A percentile compares a stretch with the other conserved stretches of the same genome.
Conservation (phyloP, 2,329 filamentous ascomycete species). For the Diaporthe ilicicola region DNA sequence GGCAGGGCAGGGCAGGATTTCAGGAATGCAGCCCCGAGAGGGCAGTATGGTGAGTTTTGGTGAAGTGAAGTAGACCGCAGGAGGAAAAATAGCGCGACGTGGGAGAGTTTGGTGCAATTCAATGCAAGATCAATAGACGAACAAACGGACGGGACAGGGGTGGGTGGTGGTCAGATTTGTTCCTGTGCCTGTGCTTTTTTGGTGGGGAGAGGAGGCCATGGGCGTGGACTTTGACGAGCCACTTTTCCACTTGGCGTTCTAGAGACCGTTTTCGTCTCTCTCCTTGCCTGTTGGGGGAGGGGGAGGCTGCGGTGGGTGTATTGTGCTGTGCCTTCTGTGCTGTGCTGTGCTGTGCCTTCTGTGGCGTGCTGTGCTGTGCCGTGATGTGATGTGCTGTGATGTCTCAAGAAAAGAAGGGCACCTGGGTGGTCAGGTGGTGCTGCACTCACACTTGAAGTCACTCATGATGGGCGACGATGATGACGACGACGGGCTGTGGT, state of each 20-base stretch:
- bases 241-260: constrained; percentile 11
- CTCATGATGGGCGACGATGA: constrained; percentile 1
- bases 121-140: constrained; percentile 1
- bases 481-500: background rate
- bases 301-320: no score
- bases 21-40: constrained; percentile 12
- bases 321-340: no score
- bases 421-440: background rate
- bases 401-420: background rate
- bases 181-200: background rate
- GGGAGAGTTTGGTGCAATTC: constrained; percentile 6
- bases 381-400: background rate
- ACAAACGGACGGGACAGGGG: background rate
- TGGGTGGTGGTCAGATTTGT: constrained; percentile 22
- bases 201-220: constrained; percentile 12
- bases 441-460: constrained; percentile 19
- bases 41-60: background rate
- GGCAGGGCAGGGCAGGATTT: background rate
- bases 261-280: background rate
- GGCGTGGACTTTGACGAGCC: background rate
- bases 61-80: background rate
- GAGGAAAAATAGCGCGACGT: constrained; percentile 5
- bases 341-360: background rate
- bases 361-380: background rate
- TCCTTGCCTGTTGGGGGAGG: background rate